These are phyloP conservation scores for Allium fistulosum DNA, from an alignment of 106 monocot species.

Conservation along the genomic window DNA sequence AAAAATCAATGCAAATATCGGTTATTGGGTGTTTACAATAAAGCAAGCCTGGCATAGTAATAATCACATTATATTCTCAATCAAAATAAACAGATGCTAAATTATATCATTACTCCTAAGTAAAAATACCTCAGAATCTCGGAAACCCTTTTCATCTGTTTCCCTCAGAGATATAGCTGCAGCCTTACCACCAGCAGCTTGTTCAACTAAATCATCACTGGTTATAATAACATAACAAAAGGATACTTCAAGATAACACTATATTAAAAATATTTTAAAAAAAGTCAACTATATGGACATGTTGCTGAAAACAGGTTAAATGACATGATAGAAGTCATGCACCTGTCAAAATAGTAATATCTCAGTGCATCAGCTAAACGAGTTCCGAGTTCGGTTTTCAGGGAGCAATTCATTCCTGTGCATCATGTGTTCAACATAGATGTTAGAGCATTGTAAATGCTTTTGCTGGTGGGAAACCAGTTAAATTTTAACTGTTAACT, in stretches of 20 bases:
- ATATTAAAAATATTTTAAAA: too few relatives aligned
- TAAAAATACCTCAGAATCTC: slow-evolving; percentile 59
- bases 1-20: too few relatives aligned
- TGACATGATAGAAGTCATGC: slow-evolving; percentile 4
- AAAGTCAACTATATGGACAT: too few relatives aligned
- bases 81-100: too few relatives aligned
- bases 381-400: slow-evolving; percentile 63
- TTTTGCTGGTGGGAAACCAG: neutral
- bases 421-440: neutral
- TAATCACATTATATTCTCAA: too few relatives aligned
- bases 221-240: too few relatives aligned
- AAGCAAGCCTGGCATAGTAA: too few relatives aligned
- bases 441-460: neutral
- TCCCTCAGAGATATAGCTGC: slow-evolving; percentile 38
- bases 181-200: slow-evolving; percentile 50
- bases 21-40: too few relatives aligned
- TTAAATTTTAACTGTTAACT: neutral
- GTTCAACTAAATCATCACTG: slow-evolving; percentile 72
- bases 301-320: too few relatives aligned
- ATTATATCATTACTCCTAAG: too few relatives aligned
- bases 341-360: slow-evolving; percentile 95
- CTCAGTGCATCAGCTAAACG: slow-evolving; percentile 62
- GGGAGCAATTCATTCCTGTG: slow-evolving; percentile 63
- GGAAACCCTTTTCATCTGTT: slow-evolving; percentile 56
- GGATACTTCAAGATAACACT: too few relatives aligned